Conservation (phyloP, 2,329 filamentous ascomycete species). For the Zasmidium citrigriseum region DNA sequence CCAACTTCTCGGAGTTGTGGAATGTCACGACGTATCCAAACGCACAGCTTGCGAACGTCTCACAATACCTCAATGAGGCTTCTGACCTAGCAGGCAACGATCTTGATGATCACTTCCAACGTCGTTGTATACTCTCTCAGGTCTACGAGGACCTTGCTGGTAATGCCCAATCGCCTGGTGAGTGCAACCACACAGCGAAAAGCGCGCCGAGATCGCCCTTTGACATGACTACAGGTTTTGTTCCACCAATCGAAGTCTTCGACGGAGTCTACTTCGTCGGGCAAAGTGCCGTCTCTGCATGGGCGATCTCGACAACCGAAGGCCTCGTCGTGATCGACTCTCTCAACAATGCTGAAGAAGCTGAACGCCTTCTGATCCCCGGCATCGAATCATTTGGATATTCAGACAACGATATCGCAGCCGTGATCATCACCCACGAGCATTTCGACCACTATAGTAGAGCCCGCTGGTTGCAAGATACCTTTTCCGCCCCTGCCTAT, state of each 20-base stretch:
- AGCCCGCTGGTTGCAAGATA: slow-evolving; percentile 16
- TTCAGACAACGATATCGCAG: slow-evolving; percentile 14
- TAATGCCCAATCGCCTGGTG: slow-evolving; percentile 6
- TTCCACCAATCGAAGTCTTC: slow-evolving; percentile 16
- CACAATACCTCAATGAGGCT: slow-evolving; percentile 12
- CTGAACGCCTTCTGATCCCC: slow-evolving; percentile 10
- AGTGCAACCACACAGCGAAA: not conserved
- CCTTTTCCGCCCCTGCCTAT: slow-evolving; percentile 8
- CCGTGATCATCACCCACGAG: slow-evolving; percentile 19
- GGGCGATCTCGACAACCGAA: slow-evolving; percentile 18
- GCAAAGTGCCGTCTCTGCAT: slow-evolving; percentile 17
- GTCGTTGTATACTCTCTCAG: slow-evolving; percentile 15
- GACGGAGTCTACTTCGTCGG: slow-evolving; percentile 21
- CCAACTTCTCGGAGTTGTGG: slow-evolving; percentile 5
- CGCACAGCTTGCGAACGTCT: slow-evolving; percentile 14
- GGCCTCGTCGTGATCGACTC: slow-evolving; percentile 21
- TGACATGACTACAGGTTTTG: slow-evolving; percentile 1
- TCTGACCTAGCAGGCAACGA: slow-evolving; percentile 4
- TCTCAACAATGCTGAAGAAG: slow-evolving; percentile 16
- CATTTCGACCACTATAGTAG: slow-evolving; percentile 20
- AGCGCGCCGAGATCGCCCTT: too few species aligned
- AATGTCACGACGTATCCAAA: slow-evolving; percentile 8
- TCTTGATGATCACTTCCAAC: slow-evolving; percentile 16
- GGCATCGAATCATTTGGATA: slow-evolving; percentile 15
- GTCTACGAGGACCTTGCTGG: slow-evolving; percentile 11